Evolutionary conservation across 129 eudicot genomes (phyloP), one percentile per base, ranked within the genome.

Genomic region (Rutidosis leptorrhynchoides): DNA sequence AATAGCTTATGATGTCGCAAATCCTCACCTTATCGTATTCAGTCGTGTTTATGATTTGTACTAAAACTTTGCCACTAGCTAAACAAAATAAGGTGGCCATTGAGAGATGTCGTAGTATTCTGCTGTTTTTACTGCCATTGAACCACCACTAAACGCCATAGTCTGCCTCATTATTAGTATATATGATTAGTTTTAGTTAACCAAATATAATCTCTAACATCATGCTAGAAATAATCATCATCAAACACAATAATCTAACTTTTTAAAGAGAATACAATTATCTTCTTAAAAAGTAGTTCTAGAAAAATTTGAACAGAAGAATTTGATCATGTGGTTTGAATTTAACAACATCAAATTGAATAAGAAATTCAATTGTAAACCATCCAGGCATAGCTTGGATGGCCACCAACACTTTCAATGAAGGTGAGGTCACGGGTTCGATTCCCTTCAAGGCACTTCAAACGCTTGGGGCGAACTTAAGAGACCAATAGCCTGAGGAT

Each of bases 41-140:
- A 14, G 68, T 75, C 74, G 68, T 46, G 56, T 75, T 75, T 56
- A 58, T 67, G 22, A 75, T 51, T 60, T 75, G 69, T 32, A 75
- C 53, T 4, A 40, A 49, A 16, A 68, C 23, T 51, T 68, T 68
- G 42, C 74, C 58, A 16, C 63, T 67, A 25, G 74, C 62, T 60
- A 57, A 24, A 45, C 67, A 63, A n/a, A 46, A 11, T 49, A 40
- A 37, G 43, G 58, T 60, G 70, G 32, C 54, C 30, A 19, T 42
- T 59, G 26, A 5, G 22, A 69, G 57, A 19, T 42, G 46, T 43
- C 42, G 57, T 68, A 68, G 33, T 49, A 49, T 35, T 25, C 20
- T 23, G 22, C 48, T 54, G 2, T 12, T 19, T 12, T 16, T 42
- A 4, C 71, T 45, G 12, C 68, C 51, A 46, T 48, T 4, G 45